Evolutionary conservation across 1,284 basidiomycete genomes (phyloP).

Genomic region (Wallemia mellicola): DNA sequence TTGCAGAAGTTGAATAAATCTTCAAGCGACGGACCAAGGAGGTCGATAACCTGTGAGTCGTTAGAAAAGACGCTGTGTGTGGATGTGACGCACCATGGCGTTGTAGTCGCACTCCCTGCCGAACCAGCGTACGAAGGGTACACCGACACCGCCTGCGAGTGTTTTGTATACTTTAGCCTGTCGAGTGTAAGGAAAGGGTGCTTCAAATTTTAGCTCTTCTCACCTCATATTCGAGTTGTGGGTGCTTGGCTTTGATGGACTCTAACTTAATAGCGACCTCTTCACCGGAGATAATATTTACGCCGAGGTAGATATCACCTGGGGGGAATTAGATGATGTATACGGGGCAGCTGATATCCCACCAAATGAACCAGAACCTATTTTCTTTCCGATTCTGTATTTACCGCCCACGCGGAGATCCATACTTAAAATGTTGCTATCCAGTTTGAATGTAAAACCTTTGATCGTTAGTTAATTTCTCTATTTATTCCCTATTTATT

Average conservation of each 20-base stretch:
- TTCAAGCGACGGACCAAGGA: constrained; percentile 86
- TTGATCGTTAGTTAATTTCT: not conserved
- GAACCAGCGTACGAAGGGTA: constrained; percentile 95
- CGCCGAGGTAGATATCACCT: constrained; percentile 98
- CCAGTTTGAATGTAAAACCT: not conserved
- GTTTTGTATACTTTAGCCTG: constrained; percentile 96
- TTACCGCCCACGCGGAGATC: constrained; percentile 93
- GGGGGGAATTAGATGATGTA: constrained; percentile 3
- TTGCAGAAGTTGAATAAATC: constrained; percentile 99
- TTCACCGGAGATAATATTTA: constrained; percentile 99
- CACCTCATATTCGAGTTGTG: constrained; percentile 87
- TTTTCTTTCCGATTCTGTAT: constrained; percentile 98
- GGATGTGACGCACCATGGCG: constrained; percentile 35
- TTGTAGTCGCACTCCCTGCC: constrained; percentile 99
- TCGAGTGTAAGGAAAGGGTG: constrained; percentile 73
- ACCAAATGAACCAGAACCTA: constrained; percentile 96
- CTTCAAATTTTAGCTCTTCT: constrained; percentile 70
- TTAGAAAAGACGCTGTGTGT: too few relatives aligned
- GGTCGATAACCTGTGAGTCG: constrained; percentile 37
- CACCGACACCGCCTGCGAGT: constrained; percentile 85
- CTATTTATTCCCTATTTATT: not conserved
- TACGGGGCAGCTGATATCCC: constrained; percentile 14
- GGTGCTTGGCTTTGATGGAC: constrained; percentile 97
- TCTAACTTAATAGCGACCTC: constrained; percentile 99
- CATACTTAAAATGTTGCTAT: constrained; percentile 17